Evolutionary conservation across 495 filamentous ascomycete genomes (phyloP), one percentile per base, ranked within the genome.

Genomic region (Aspergillus sclerotioniger): DNA sequence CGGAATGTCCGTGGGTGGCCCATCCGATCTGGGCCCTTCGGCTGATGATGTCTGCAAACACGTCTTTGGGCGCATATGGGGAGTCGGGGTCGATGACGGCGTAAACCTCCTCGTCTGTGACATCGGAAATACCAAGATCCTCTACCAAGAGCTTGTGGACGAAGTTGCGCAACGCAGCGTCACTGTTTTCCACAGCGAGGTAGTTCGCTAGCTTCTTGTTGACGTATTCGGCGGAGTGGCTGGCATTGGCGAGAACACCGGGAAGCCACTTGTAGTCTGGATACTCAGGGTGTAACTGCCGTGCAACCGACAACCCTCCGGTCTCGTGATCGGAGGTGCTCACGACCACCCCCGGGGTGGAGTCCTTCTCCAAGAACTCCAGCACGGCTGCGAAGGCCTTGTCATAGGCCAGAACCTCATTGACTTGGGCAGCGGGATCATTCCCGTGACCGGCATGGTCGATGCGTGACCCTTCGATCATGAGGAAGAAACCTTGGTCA

Each of bases 381-480:
- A 96, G 67, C 0, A 96, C 91, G 8, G 82, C 82, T 44, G 86
- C 76, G 71, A 98, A 92, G 0, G 93, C 82, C 67, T 82, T 86
- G 76, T 98, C 94, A 60, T 96, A 98, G 37, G 89, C 92, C 6
- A 97, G 76, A 0, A 98, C 92, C 66, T 98, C 94, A 56, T 93
- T 85, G 8, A 98, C 94, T 68, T 98, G 95, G 0, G 95, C 92
- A 10, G 89, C 92, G 1, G 94, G 94, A 67, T 98, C 94, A 63
- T 98, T 98, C 53, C 84, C 85, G 65, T 98, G 94, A 12, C 92
- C 95, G 3, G 94, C 92, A 70, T 98, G 95, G 61, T 98, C 94
- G 62, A 98, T 98, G 32, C 95, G 81, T 62, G 89, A 92, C 6
- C 94, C 94, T 70, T 98, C 94, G 57, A 98, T 93, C 93, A 98